phyloP scores from a whole-genome alignment of 495 filamentous ascomycete genomes.

The Talaromyces trachyspermus region DNA sequence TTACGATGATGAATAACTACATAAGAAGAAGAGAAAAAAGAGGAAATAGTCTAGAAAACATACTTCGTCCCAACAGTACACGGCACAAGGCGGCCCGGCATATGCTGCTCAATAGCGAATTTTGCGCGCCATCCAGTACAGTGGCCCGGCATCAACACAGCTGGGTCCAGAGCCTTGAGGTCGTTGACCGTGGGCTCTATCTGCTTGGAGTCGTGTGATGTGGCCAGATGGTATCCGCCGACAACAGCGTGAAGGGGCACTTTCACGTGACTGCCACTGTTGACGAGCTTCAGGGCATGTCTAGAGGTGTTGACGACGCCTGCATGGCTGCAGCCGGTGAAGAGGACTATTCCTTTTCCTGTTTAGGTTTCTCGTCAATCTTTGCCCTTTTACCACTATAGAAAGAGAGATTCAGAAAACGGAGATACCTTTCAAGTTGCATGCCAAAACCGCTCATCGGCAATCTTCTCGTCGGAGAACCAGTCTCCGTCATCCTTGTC shows the following conservation, averaged over 20 bases:
- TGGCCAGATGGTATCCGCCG: constrained; percentile 54
- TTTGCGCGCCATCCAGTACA: constrained; percentile 58
- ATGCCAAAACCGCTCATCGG: constrained; percentile 55
- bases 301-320: constrained; percentile 51
- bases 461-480: constrained; percentile 47
- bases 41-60: constrained; percentile 24
- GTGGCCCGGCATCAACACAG: constrained; percentile 51
- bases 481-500: constrained; percentile 38
- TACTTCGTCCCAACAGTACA: constrained; percentile 50
- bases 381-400: no score
- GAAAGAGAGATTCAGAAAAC: constrained; percentile 2
- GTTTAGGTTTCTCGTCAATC: constrained; percentile 10
- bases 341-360: constrained; percentile 52
- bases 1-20: background rate
- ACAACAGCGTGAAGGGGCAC: constrained; percentile 49
- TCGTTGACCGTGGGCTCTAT: constrained; percentile 42
- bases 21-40: background rate
- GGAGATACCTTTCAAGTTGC: constrained; percentile 45
- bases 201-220: constrained; percentile 29
- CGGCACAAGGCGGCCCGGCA: constrained; percentile 50
- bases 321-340: constrained; percentile 57
- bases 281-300: constrained; percentile 38
- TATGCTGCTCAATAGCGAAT: constrained; percentile 49
- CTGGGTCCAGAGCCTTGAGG: constrained; percentile 45
- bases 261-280: constrained; percentile 3